Base-by-base conservation (phyloP, 345 rosid genomes). In the Acer negundo region DNA sequence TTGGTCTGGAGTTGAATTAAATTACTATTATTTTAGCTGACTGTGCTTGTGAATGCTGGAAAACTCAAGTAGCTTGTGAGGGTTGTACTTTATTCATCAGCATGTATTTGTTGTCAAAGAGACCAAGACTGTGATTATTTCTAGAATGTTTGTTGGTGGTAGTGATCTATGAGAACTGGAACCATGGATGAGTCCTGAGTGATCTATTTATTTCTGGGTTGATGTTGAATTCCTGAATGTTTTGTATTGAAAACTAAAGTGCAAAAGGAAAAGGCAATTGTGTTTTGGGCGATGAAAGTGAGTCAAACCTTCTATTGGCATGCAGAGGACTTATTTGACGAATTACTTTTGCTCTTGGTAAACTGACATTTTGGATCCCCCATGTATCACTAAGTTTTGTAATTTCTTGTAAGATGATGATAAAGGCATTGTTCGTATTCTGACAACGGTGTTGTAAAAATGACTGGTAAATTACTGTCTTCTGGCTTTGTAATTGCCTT, bases 11-110 rank as follows among this genome's bases (percentile, higher is more conserved):
- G 17, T 42, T 65, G 78, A 38, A 38, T 75, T 15, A 55, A 59
- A 6, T 47, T 23, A 63, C 53, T 74, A 11, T 23, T 26, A 4
- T 44, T 47, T 47, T n/a, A 64, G 62, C 69, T 70, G 77, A 59
- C 70, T 47, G 42, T 56, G 66, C 44, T 71, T 78, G 42, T 69
- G 9, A 19, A 47, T 64, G 70, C 59, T 62, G 31, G 67, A 12
- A 42, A 65, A 40, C 53, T 22, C 15, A 7, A 40, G 40, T 42
- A 28, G 28, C 11, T 71, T 28, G 31, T 46, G 70, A n/a, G n/a
- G 35, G 3, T 12, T 46, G 12, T 10, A 22, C 22, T 28, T 7
- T 53, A 46, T 59, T 59, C 20, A 38, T 0, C 10, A n/a, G 47
- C 70, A 13, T 19, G 0, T 42, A 2, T 6, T 6, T 64, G n/a